Percentiles rank a stretch among this genome's conserved stretches.
phyloP scores from a whole-genome alignment of 192 early-diverging fungal species.

The Backusella mclennaniae region DNA sequence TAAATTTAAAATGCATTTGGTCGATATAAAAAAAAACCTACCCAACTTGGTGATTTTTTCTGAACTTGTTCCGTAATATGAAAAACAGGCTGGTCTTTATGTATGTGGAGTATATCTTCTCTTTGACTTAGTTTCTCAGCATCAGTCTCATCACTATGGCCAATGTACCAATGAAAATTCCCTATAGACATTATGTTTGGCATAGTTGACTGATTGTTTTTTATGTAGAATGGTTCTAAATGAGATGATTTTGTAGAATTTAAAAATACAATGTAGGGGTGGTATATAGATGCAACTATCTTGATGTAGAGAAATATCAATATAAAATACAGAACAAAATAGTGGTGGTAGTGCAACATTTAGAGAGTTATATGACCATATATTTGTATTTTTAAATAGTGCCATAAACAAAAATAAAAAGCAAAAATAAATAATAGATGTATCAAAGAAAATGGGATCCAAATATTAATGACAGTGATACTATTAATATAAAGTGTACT shows the following conservation, averaged over 20 bases:
- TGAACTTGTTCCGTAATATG: not conserved
- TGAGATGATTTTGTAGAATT: not conserved
- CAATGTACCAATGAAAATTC: not conserved
- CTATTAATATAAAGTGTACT: not conserved
- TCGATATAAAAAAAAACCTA: not conserved
- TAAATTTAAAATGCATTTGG: not conserved
- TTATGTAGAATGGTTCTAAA: not conserved
- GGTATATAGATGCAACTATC: not conserved
- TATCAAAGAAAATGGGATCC: not conserved
- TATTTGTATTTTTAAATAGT: not conserved
- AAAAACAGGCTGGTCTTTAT: not conserved
- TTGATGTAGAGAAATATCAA: not conserved
- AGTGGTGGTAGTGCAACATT: not conserved
- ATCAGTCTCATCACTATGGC: not conserved
- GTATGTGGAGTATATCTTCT: not conserved
- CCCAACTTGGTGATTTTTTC: not conserved
- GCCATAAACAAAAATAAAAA: not conserved
- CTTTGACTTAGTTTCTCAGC: not conserved
- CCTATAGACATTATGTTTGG: not conserved
- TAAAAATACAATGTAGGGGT: not conserved
- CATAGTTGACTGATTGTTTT: not conserved
- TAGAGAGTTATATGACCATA: not conserved
- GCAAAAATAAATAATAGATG: not conserved
- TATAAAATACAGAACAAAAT: not conserved
- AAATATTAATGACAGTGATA: not conserved